Percentiles rank a stretch among this genome's conserved stretches.
Evolutionary conservation across 2,329 filamentous ascomycete genomes (phyloP).

Genomic region (Xylariaceae sp.): DNA sequence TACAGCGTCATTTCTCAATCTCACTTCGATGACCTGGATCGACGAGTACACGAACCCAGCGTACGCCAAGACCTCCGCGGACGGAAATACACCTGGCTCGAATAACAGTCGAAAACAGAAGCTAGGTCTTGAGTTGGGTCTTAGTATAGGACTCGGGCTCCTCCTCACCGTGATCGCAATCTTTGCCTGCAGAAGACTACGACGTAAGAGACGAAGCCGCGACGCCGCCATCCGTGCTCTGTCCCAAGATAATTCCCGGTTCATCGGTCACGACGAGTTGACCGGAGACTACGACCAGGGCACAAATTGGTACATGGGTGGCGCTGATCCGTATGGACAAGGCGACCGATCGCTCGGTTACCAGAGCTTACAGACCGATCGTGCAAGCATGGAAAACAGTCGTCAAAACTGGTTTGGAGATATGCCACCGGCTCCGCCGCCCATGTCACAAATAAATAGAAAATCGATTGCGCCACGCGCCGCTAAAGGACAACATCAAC

Average conservation of each 20-base stretch:
- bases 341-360: conserved; percentile 43
- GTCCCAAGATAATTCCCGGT: conserved; percentile 44
- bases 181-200: conserved; percentile 41
- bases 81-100: conserved; percentile 5
- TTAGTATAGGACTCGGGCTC: conserved; percentile 61
- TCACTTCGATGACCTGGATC: conserved; percentile 52
- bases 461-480: conserved; percentile 28
- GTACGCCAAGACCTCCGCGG: conserved; percentile 11
- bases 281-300: conserved; percentile 24
- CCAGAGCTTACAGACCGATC: conserved; percentile 41
- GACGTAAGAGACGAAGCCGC: conserved; percentile 31
- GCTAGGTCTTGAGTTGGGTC: conserved; percentile 56
- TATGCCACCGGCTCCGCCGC: conserved; percentile 9
- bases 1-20: conserved; percentile 47
- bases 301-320: conserved; percentile 42
- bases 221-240: conserved; percentile 45
- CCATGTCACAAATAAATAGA: conserved; percentile 21
- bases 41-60: conserved; percentile 45
- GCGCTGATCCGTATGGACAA: conserved; percentile 38
- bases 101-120: conserved; percentile 34
- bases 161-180: conserved; percentile 44
- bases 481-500: conserved; percentile 36
- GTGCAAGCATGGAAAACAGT: conserved; percentile 24
- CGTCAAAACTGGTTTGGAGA: conserved; percentile 27
- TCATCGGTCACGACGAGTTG: conserved; percentile 40